phyloP scores from a whole-genome alignment of 2,329 filamentous ascomycete species.

The Fusarium subglutinans region DNA sequence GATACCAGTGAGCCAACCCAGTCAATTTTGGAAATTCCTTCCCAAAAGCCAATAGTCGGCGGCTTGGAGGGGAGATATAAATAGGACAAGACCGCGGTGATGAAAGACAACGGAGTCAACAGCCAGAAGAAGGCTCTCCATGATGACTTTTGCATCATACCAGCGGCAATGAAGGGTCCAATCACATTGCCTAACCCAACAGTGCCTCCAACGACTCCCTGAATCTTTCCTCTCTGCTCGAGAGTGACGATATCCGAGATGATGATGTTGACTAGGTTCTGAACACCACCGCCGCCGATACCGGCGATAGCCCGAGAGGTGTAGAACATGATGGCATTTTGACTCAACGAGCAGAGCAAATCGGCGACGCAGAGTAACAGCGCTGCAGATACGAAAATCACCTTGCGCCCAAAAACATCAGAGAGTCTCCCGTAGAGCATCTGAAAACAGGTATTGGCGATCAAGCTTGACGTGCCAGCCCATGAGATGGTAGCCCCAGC shows the following conservation, averaged over 20 bases:
- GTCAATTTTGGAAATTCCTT: background rate
- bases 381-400: background rate
- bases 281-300: background rate
- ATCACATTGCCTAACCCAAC: background rate
- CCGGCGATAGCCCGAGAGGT: background rate
- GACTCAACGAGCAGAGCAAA: background rate
- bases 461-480: background rate
- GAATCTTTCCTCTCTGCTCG: background rate
- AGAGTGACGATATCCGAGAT: background rate
- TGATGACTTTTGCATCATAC: background rate
- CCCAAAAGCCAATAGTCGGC: background rate
- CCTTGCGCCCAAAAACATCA: constrained; percentile 5
- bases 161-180: background rate
- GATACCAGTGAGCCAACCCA: background rate
- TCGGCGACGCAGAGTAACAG: background rate
- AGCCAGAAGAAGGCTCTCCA: constrained; percentile 1
- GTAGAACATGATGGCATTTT: background rate
- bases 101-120: background rate
- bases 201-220: background rate
- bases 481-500: background rate
- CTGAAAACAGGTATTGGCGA: constrained; percentile 1
- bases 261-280: background rate
- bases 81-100: rapidly evolving
- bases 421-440: background rate
- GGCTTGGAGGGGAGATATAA: background rate